Base-by-base conservation (phyloP, 2,329 filamentous ascomycete species). In the Pseudocercospora eumusae region DNA sequence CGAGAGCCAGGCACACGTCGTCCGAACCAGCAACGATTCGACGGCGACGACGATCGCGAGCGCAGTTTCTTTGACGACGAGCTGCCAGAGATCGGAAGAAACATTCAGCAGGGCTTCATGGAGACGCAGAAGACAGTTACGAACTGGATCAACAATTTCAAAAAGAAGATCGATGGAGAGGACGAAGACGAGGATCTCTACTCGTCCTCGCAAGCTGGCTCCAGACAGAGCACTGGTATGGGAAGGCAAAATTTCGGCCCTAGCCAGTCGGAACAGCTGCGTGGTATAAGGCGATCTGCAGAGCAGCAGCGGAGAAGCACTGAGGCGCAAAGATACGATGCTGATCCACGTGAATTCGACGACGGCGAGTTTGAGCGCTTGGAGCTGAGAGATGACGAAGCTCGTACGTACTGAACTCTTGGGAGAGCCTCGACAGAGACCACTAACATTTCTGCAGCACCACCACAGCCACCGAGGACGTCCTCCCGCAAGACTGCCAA, bases 1-100 rank as follows among this genome's bases (percentile, higher is more conserved):
- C 75, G 71, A 68, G 75, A 68, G 70, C 76, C 70, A 66, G 75
- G 44, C 67, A 73, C 62, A 11, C 68, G 72, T 25, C 68, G 68
- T 25, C 72, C 72, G 6, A 75, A 75, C 49, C 68, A 82, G 72
- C 79, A 81, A 69, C 77, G 81, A 62, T 83, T 86, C 65, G 81
- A 77, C 44, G 71, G 77, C 18, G 77, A 81, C 44, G 69, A 71
- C 42, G 88, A 91, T 55, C 86, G 85, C 53, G 92, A 96, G 70
- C 89, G 89, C 72, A 97, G 86, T 80, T 99, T 99, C 77, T 86
- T 98, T 69, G 95, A 99, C 70, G 95, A 99, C 71, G 95, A 99
- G 69, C 84, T 99, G 13, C 93, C 95, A 1, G 87, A 93, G 55
- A 97, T 99, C 73, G 88, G 88, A 68, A 92, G 96, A 74, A 97